Base-by-base conservation (phyloP, 768 basidiomycete genomes). In the Lactarius tabidus region DNA sequence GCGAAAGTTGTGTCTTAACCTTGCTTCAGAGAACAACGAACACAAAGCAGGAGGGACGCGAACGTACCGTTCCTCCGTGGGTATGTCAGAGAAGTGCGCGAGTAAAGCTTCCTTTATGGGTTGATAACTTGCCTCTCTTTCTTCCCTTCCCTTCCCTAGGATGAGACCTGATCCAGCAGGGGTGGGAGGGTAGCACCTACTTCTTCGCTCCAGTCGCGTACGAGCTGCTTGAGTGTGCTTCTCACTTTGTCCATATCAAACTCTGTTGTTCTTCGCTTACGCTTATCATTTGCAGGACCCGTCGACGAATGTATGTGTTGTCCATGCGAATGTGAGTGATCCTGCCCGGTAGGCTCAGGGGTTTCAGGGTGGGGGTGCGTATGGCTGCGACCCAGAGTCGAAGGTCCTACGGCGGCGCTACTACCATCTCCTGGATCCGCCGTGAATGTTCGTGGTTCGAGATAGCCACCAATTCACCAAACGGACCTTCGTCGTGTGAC, bases 181-280 rank as follows among this genome's bases (percentile, higher is more conserved):
- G 36, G 35, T 36, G 52, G 31, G 29, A 48, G 31, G 12, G 33
- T 14, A 1, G 39, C 18, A 70, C 76, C 52, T 45, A 93, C 92
- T 79, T 93, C 89, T 68, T 80, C 82, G 65, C 90, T 91, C 95
- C 95, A 98, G 72, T 98, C 95, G 15, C 95, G 82, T 12, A 94
- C 94, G 59, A 96, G 89, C 71, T 96, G 94, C 72, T 96, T 93
- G 43, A 98, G 76, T 0, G 95, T 96, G 71, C 93, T 95, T 64
- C 94, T 79, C 45, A 98, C 78, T 72, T 96, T 95, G 73, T 97
- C 93, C 86, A 91, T 89, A 70, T 93, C 90, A 66, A 84, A 83
- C 41, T 92, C 90, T 0, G 83, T 85, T 1, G 86, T 83, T 63
- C 77, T 80, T 69, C 81, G 81, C 35, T 62, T 65, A 51, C 75